A percentile compares a stretch with the other conserved stretches of the same genome.
phyloP scores from a whole-genome alignment of 2,329 filamentous ascomycete species.

The Talaromyces sp. region DNA sequence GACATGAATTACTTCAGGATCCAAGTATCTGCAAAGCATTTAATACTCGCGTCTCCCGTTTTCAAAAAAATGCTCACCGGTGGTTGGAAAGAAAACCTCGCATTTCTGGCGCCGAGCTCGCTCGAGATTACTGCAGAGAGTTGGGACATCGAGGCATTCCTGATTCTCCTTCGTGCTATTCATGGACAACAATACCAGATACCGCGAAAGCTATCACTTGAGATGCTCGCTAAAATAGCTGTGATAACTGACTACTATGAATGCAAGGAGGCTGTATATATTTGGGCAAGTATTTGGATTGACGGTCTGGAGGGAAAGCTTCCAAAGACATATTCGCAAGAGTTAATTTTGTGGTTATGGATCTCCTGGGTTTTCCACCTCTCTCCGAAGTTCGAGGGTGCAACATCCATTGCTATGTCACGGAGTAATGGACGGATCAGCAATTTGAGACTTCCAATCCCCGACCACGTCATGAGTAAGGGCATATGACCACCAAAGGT shows the following conservation, averaged over 20 bases:
- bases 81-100: conserved; percentile 16
- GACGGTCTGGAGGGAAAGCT: background rate
- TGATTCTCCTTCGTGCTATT: conserved; percentile 18
- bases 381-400: background rate
- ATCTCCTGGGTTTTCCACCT: conserved; percentile 22
- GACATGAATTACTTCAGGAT: conserved; percentile 4
- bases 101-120: background rate
- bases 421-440: background rate
- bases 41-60: conserved; percentile 16
- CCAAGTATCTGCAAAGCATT: conserved; percentile 20
- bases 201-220: conserved; percentile 7
- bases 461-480: background rate
- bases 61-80: conserved; percentile 16
- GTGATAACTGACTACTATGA: conserved; percentile 18
- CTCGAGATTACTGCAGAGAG: conserved; percentile 15
- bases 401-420: background rate
- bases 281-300: conserved; percentile 14
- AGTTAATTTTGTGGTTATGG: conserved; percentile 13
- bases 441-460: conserved; percentile 8
- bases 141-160: conserved; percentile 19
- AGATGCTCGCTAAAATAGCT: conserved; percentile 12
- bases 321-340: background rate
- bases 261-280: conserved; percentile 14
- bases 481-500: background rate
- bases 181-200: conserved; percentile 16